Evolutionary conservation across 495 filamentous ascomycete genomes (phyloP).

Genomic region (Chaetomidium leptoderma): DNA sequence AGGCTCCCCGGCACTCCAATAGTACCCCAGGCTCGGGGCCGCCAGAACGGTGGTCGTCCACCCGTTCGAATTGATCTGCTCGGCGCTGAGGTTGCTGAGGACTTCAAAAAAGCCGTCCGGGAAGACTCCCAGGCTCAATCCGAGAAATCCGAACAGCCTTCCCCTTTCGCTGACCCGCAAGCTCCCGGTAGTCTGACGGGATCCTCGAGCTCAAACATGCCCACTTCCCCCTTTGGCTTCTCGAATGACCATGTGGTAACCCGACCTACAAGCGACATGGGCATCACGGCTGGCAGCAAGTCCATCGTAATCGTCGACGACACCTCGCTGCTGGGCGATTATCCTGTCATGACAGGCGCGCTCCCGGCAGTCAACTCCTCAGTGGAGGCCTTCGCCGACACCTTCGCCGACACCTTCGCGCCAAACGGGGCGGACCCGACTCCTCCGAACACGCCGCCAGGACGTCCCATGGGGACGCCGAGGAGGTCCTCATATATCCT

Average conservation of each 20-base stretch:
- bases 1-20: conserved; percentile 51
- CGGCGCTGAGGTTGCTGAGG: conserved; percentile 68
- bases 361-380: conserved; percentile 43
- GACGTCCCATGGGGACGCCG: conserved; percentile 37
- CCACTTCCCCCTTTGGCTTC: conserved; percentile 25
- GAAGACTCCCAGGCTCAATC: conserved; percentile 50
- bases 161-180: conserved; percentile 12
- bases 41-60: conserved; percentile 38
- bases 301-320: conserved; percentile 88
- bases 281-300: conserved; percentile 70
- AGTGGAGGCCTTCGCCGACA: conserved; percentile 48
- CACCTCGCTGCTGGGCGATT: conserved; percentile 41
- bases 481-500: conserved; percentile 50
- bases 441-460: conserved; percentile 53
- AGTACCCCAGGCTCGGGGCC: conserved; percentile 49
- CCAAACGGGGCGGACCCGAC: conserved; percentile 44
- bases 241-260: conserved; percentile 17
- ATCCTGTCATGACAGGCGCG: conserved; percentile 46
- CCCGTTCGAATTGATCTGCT: conserved; percentile 68
- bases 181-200: conserved; percentile 28
- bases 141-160: conserved; percentile 26
- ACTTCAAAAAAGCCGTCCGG: conserved; percentile 63
- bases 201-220: conserved; percentile 40
- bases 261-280: conserved; percentile 43
- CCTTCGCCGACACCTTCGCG: conserved; percentile 47